Conservation (phyloP, 208 protist species). For the Crithidia sp. region DNA sequence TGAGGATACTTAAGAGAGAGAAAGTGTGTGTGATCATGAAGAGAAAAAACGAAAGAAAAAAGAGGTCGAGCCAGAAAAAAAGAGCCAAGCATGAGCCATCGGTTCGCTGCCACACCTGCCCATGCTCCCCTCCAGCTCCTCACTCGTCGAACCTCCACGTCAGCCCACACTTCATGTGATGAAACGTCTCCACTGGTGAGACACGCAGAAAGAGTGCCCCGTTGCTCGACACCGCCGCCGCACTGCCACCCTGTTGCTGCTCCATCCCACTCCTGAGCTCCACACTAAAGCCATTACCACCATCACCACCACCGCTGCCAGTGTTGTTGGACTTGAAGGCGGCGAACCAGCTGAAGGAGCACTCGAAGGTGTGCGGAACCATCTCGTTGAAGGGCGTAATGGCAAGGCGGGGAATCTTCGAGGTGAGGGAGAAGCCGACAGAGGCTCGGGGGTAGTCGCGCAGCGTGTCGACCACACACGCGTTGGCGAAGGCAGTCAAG, state of each 20-base stretch:
- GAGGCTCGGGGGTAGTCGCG: constrained; percentile 51
- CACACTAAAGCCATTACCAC: background rate
- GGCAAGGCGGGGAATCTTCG: constrained; percentile 39
- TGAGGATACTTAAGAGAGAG: no score
- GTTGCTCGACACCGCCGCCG: background rate
- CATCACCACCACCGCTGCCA: background rate
- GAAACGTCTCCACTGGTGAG: constrained; percentile 65
- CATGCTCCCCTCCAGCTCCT: background rate
- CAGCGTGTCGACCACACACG: constrained; percentile 59
- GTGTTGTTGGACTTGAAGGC: constrained; percentile 19
- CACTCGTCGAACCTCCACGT: constrained; percentile 60
- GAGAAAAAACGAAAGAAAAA: no score
- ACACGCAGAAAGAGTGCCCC: constrained; percentile 43
- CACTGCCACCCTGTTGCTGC: constrained; percentile 1
- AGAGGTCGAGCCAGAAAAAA: background rate
- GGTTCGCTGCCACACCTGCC: background rate
- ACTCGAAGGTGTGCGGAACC: constrained; percentile 52
- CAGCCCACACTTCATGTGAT: constrained; percentile 65
- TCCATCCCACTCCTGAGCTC: constrained; percentile 35
- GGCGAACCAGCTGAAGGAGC: constrained; percentile 68
- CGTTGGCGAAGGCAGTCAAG: constrained; percentile 53
- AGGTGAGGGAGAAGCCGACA: constrained; percentile 58
- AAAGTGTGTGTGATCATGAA: no score
- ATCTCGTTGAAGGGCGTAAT: constrained; percentile 60
- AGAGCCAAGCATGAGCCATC: background rate